These are phyloP conservation scores for Aurantiochytrium sp. DNA, from an alignment of 108 stramenopile genomes.

Conservation along the genomic window DNA sequence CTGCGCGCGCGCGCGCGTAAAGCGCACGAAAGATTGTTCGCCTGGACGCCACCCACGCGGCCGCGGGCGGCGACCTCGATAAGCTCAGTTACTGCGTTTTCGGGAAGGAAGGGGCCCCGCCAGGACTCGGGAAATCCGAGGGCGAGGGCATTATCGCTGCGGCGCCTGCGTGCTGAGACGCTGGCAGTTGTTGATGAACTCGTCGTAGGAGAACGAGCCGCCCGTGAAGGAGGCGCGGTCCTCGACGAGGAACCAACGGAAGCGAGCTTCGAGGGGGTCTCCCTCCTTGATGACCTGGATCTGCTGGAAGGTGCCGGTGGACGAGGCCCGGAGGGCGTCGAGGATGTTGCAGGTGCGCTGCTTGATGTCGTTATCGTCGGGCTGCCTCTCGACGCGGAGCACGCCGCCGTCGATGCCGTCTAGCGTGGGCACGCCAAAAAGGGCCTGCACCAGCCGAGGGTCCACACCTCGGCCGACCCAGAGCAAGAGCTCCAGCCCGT, in stretches of 20 bases:
- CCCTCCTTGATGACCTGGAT: slow-evolving; percentile 78
- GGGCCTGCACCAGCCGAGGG: slow-evolving; percentile 62
- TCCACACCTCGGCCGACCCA: slow-evolving; percentile 88
- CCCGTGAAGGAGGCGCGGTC: slow-evolving; percentile 87
- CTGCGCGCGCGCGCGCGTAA: too few species aligned
- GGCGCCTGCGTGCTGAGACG: neutral
- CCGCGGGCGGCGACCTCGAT: too few species aligned
- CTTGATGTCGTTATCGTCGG: slow-evolving; percentile 55
- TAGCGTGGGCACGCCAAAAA: slow-evolving; percentile 79
- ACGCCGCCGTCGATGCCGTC: slow-evolving; percentile 72
- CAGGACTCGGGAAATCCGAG: too few species aligned
- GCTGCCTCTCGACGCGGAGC: slow-evolving; percentile 30
- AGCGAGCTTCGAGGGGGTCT: slow-evolving; percentile 70
- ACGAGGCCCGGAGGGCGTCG: slow-evolving; percentile 67
- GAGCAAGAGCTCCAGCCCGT: slow-evolving; percentile 81
- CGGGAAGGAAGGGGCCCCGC: too few species aligned
- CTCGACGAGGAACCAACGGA: slow-evolving; percentile 90
- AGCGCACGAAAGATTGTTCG: too few species aligned
- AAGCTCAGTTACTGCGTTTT: too few species aligned
- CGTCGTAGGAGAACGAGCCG: slow-evolving; percentile 80
- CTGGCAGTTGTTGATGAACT: slow-evolving; percentile 66
- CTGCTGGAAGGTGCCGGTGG: slow-evolving; percentile 61
- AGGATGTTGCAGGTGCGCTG: slow-evolving; percentile 72
- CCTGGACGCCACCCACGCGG: too few species aligned
- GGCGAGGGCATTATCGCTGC: neutral